Conservation (phyloP, 129 eudicot species). For the Flaveria sonorensis region DNA sequence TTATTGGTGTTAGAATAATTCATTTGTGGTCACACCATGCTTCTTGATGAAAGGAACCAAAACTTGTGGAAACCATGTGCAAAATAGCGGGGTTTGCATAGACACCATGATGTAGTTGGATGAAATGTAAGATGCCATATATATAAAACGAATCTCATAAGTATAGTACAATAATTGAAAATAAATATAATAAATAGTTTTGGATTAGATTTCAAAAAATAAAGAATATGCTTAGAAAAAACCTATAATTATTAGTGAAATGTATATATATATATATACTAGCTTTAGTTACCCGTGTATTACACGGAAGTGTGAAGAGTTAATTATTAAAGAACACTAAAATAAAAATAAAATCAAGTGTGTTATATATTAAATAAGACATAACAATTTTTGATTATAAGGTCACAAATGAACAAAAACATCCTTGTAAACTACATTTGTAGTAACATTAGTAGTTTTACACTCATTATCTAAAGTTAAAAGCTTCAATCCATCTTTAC, state of each 20-base stretch:
- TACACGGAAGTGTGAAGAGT: no score
- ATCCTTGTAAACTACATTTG: no score
- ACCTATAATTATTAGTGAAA: not conserved
- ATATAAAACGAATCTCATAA: not conserved
- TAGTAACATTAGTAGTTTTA: no score
- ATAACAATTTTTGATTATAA: no score
- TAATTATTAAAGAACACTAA: no score
- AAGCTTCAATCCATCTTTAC: no score
- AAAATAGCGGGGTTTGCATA: not conserved
- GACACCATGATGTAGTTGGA: constrained; percentile 18
- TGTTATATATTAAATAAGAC: no score
- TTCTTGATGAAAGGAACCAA: not conserved
- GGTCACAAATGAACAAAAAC: no score
- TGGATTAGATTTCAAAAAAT: not conserved
- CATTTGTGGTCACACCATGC: not conserved
- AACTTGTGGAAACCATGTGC: constrained; percentile 5
- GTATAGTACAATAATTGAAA: not conserved
- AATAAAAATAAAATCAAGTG: no score
- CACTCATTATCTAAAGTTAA: no score
- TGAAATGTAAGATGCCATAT: not conserved
- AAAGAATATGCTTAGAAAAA: not conserved
- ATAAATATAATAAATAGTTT: not conserved
- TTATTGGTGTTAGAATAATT: not conserved
- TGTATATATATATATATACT: not conserved
- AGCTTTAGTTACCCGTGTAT: no score